Evolutionary conservation across 768 basidiomycete species (phyloP).

Genomic region (Hygrophoropsis aurantiaca): DNA sequence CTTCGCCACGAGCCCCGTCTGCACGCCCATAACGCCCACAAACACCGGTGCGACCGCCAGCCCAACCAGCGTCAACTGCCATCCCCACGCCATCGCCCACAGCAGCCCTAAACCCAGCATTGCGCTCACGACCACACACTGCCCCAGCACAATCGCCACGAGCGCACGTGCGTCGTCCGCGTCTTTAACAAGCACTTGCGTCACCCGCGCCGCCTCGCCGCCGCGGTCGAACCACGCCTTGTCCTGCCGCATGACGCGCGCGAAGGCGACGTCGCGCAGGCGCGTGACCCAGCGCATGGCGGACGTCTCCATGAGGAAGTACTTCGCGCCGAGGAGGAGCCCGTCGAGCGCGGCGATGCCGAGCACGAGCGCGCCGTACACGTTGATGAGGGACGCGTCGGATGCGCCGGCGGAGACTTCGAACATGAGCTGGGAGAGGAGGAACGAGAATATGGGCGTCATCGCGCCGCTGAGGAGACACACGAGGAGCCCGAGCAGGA

Average conservation of each 20-base stretch:
- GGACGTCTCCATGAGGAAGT: conserved; percentile 73
- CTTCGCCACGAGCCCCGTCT: conserved; percentile 67
- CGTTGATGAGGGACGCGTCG: conserved; percentile 59
- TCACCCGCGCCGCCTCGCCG: conserved; percentile 57
- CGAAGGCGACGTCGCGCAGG: conserved; percentile 58
- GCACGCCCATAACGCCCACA: conserved; percentile 67
- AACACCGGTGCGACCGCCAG: conserved; percentile 87
- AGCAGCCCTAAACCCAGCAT: conserved; percentile 85
- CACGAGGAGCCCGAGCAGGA: conserved; percentile 68
- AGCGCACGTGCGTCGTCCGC: conserved; percentile 84
- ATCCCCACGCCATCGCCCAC: conserved; percentile 87
- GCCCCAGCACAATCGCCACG: conserved; percentile 69
- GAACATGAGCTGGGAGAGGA: conserved; percentile 79
- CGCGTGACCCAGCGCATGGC: conserved; percentile 74
- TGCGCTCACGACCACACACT: conserved; percentile 67
- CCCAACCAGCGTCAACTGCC: conserved; percentile 92
- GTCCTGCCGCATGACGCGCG: conserved; percentile 71
- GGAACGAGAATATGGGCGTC: conserved; percentile 90
- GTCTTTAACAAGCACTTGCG: conserved; percentile 83
- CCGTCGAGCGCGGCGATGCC: conserved; percentile 77
- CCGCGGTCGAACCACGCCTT: conserved; percentile 83
- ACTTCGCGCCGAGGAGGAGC: conserved; percentile 70
- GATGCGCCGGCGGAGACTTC: conserved; percentile 72
- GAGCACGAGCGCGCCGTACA: conserved; percentile 72
- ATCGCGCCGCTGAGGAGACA: conserved; percentile 76